Conservation (phyloP, 345 rosid genomes). For the Camelina sativa region DNA sequence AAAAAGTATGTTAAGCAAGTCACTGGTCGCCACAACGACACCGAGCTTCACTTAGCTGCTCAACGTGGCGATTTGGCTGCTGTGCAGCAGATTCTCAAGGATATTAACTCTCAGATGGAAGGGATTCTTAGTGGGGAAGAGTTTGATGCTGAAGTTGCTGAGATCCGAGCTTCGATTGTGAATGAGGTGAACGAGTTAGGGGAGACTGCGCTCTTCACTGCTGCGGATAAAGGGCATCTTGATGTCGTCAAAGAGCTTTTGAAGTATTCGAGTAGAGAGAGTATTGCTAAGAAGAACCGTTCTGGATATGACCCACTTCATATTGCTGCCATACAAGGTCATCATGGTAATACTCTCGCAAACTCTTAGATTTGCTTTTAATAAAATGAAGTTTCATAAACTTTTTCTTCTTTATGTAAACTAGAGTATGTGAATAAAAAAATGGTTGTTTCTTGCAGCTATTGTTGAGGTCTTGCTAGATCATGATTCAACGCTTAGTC, state of each 20-base stretch:
- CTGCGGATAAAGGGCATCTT: conserved; percentile 90
- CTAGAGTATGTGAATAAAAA: background rate
- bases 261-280: conserved; percentile 79
- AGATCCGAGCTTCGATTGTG: conserved; percentile 80
- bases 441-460: conserved; percentile 55
- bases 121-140: conserved; percentile 74
- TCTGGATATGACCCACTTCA: conserved; percentile 87
- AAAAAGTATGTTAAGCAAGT: conserved; percentile 97
- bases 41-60: conserved; percentile 86
- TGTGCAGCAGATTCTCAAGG: conserved; percentile 75
- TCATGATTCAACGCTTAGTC: conserved; percentile 80
- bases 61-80: conserved; percentile 83
- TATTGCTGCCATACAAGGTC: conserved; percentile 85
- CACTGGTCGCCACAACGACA: conserved; percentile 85
- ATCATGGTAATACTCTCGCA: conserved; percentile 65
- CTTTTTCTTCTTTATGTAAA: background rate
- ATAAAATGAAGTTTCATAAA: background rate
- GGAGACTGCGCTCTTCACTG: conserved; percentile 85
- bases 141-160: conserved; percentile 74
- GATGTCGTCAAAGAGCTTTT: conserved; percentile 86
- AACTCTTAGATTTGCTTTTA: background rate
- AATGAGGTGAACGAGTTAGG: conserved; percentile 95
- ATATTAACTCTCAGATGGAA: conserved; percentile 69
- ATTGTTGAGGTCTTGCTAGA: conserved; percentile 87
- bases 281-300: conserved; percentile 73